phyloP scores from a whole-genome alignment of 768 basidiomycete genomes.

The Saitozyma podzolica region DNA sequence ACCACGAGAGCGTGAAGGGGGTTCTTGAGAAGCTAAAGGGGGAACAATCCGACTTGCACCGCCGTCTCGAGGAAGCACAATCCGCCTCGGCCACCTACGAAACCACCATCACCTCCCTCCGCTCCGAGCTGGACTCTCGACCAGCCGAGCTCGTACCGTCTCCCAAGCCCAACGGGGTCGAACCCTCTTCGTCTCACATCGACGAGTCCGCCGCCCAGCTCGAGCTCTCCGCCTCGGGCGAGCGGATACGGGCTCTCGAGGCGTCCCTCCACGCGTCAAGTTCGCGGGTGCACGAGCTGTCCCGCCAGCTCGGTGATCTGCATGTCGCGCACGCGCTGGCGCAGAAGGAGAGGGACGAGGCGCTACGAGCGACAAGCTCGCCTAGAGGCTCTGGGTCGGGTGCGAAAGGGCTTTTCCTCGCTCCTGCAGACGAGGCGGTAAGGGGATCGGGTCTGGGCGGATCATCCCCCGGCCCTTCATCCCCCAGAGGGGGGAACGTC shows the following conservation, averaged over 20 bases:
- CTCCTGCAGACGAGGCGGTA: constrained; percentile 12
- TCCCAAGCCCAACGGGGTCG: background rate
- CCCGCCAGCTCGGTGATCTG: constrained; percentile 42
- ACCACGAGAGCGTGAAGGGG: background rate
- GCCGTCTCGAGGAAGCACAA: too few species aligned
- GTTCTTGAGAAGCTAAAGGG: background rate
- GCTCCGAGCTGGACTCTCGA: background rate
- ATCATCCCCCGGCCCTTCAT: background rate
- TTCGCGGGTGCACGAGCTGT: constrained; percentile 33
- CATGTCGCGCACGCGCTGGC: constrained; percentile 14
- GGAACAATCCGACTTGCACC: background rate
- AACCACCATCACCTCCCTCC: background rate
- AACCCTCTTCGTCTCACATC: constrained; percentile 1
- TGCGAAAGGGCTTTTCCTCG: constrained; percentile 18
- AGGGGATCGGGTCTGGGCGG: background rate
- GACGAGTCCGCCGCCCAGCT: constrained; percentile 9
- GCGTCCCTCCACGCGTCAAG: constrained; percentile 32
- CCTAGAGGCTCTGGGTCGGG: background rate
- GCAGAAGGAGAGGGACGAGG: constrained; percentile 22
- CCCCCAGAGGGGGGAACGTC: background rate
- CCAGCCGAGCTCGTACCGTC: background rate
- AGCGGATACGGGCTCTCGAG: constrained; percentile 31
- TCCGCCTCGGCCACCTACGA: too few species aligned
- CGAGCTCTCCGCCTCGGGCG: constrained; percentile 28
- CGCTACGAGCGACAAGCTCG: background rate